Conservation (phyloP, 441 rosid genomes). For the Corymbia calophylla region DNA sequence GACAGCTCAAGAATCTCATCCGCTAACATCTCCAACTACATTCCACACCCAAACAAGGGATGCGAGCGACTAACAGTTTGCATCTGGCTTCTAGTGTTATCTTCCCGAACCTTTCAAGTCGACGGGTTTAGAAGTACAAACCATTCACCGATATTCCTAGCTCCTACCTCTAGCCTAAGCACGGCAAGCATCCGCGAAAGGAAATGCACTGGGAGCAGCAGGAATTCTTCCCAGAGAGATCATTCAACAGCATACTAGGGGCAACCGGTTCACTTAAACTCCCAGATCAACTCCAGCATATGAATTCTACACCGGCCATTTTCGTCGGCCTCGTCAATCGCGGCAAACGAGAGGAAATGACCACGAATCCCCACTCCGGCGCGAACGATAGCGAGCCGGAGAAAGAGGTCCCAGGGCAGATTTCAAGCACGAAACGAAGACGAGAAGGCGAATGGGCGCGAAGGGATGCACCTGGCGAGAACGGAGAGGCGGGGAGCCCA, state of each 20-base stretch:
- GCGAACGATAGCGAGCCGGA: neutral
- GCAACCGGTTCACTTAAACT: neutral
- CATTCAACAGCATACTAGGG: neutral
- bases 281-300: neutral
- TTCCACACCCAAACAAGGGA: neutral
- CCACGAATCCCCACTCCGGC: neutral
- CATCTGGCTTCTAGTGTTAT: neutral
- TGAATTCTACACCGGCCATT: neutral
- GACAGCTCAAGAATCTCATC: neutral
- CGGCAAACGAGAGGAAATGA: neutral
- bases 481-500: constrained; percentile 92
- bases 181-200: neutral
- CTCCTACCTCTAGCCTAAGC: neutral
- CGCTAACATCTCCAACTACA: neutral
- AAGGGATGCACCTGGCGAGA: constrained; percentile 63
- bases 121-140: neutral
- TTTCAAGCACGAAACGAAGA: neutral
- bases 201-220: neutral
- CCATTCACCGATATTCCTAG: neutral
- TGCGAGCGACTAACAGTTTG: neutral
- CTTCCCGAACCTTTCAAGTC: neutral
- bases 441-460: neutral
- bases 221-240: neutral
- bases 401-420: neutral
- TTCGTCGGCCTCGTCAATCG: neutral